A percentile compares a stretch with the other conserved stretches of the same genome.
phyloP scores from a whole-genome alignment of 202 grass and related monocot species.

The Schoenoplectus triqueter region DNA sequence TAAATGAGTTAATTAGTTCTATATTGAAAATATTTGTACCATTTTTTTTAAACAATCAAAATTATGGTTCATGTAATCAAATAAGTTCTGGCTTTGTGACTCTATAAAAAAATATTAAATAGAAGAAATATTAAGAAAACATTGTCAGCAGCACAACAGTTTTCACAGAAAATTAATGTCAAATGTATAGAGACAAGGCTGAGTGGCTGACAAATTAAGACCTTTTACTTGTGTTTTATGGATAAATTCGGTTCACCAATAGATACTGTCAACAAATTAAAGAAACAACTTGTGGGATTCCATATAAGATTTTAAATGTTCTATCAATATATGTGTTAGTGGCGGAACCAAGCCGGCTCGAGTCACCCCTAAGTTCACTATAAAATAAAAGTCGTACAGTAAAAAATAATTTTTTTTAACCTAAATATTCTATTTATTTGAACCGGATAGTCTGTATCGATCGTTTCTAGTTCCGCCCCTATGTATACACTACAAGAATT shows the following conservation, averaged over 20 bases:
- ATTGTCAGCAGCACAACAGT: not conserved
- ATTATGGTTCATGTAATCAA: not conserved
- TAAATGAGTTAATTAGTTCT: not conserved
- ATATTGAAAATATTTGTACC: not conserved
- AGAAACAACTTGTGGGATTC: not conserved
- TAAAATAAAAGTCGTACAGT: no score
- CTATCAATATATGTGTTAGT: no score
- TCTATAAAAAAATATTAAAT: not conserved
- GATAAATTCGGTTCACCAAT: not conserved
- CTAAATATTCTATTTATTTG: no score
- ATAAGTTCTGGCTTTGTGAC: not conserved
- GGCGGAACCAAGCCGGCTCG: no score
- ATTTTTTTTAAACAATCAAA: not conserved
- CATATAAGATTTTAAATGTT: not conserved
- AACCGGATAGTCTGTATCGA: no score
- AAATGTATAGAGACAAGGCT: not conserved
- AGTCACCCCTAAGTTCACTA: no score
- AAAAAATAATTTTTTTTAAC: no score
- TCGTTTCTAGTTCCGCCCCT: no score
- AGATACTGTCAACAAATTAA: not conserved
- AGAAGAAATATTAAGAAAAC: not conserved
- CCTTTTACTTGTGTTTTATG: not conserved
- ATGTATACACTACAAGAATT: no score
- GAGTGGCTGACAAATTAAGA: not conserved
- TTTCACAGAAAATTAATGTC: not conserved